Evolutionary conservation across 352 stramenopile genomes (phyloP).

Genomic region (Phytophthora sojae): DNA sequence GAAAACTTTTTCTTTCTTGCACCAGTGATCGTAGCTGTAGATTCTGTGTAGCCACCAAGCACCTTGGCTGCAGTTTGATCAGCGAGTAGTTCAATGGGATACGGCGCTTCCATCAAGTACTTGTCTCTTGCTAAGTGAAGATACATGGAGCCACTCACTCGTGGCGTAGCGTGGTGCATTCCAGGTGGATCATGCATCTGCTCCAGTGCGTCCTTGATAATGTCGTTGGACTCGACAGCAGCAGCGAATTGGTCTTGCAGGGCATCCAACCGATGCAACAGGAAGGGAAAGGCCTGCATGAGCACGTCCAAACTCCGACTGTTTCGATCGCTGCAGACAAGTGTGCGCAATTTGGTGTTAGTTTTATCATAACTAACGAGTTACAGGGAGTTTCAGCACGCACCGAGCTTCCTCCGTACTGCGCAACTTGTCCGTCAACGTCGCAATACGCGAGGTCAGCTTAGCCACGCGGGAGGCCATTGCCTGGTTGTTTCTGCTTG

Average conservation of each 20-base stretch:
- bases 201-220: constrained; percentile 55
- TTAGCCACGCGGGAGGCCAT: constrained; percentile 20
- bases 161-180: background rate
- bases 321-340: constrained; percentile 50
- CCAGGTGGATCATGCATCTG: constrained; percentile 42
- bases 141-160: constrained; percentile 28
- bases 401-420: constrained; percentile 50
- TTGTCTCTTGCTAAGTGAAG: constrained; percentile 55
- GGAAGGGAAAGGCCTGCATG: constrained; percentile 47
- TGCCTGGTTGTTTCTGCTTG: constrained; percentile 1
- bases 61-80: constrained; percentile 47
- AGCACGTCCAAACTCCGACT: constrained; percentile 49
- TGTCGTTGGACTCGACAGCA: constrained; percentile 58
- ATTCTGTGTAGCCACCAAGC: constrained; percentile 37
- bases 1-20: constrained; percentile 40
- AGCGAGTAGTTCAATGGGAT: constrained; percentile 54
- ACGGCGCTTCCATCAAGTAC: constrained; percentile 55
- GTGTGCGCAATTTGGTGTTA: constrained; percentile 7
- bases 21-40: background rate
- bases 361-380: background rate
- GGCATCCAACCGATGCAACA: constrained; percentile 58
- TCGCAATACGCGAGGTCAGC: constrained; percentile 31
- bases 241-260: constrained; percentile 57
- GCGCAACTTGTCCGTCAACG: constrained; percentile 47
- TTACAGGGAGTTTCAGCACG: background rate